Percentiles rank a stretch among this genome's conserved stretches.
Evolutionary conservation across 208 protist species (phyloP).

Genomic region (Leishmania martiniquensis): DNA sequence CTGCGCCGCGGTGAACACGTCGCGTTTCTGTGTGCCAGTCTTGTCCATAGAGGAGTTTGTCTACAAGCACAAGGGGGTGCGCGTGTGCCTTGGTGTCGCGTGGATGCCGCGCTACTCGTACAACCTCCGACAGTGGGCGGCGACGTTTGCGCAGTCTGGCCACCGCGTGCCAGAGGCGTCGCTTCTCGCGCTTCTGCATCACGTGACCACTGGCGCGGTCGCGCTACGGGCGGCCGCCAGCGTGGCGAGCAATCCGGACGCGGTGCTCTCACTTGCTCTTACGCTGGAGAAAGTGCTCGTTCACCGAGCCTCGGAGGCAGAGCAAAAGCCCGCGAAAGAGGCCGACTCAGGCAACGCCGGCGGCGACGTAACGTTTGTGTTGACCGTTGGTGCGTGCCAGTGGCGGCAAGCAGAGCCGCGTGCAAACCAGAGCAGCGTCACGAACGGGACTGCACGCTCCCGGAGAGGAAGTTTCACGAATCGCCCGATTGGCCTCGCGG

Average conservation of each 20-base stretch:
- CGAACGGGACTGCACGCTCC: neutral
- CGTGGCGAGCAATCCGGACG: neutral
- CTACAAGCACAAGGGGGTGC: constrained; percentile 33
- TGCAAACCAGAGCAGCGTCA: neutral
- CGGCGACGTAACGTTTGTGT: constrained; percentile 1
- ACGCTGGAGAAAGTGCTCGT: constrained; percentile 22
- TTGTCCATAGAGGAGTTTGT: constrained; percentile 42
- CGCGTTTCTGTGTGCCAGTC: constrained; percentile 55
- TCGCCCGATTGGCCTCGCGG: neutral
- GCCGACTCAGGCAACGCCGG: neutral
- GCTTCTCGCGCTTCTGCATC: constrained; percentile 39
- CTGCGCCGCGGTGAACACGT: constrained; percentile 38
- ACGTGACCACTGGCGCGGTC: constrained; percentile 38
- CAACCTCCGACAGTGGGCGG: constrained; percentile 56
- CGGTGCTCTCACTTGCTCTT: neutral
- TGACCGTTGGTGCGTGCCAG: neutral
- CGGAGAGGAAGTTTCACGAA: neutral
- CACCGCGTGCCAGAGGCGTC: constrained; percentile 41
- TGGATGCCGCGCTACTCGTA: constrained; percentile 74
- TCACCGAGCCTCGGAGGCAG: neutral
- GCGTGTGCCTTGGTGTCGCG: constrained; percentile 46
- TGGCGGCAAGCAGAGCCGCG: neutral
- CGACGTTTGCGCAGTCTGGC: constrained; percentile 6
- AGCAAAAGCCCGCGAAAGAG: neutral
- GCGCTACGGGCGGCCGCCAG: constrained; percentile 28